These are phyloP conservation scores for Monosporascus sp. DNA, from an alignment of 2,329 filamentous ascomycete species.

Conservation along the genomic window DNA sequence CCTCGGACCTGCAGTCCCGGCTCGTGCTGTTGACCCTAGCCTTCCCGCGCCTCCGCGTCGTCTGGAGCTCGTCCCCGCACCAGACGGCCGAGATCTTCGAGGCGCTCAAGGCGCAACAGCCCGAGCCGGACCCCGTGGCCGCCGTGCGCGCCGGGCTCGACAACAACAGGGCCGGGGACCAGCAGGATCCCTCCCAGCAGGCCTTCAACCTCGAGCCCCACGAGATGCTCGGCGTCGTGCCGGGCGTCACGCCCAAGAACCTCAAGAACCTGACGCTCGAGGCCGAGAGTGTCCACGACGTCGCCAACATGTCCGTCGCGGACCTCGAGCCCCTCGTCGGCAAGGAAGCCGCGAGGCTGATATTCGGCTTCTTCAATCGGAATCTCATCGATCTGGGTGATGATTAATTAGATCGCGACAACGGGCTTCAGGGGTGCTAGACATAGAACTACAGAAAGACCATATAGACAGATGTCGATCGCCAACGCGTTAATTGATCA, in stretches of 20 bases:
- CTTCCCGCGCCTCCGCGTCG: conserved; percentile 82
- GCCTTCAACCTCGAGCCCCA: conserved; percentile 80
- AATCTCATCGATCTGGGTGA: conserved; percentile 51
- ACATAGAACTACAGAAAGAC: too few species aligned
- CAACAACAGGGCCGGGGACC: conserved; percentile 54
- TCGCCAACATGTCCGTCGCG: conserved; percentile 77
- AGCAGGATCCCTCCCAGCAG: conserved; percentile 37
- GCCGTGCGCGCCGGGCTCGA: conserved; percentile 81
- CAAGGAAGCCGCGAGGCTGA: conserved; percentile 67
- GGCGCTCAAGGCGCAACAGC: conserved; percentile 80
- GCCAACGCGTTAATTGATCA: too few species aligned
- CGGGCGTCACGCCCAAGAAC: conserved; percentile 77
- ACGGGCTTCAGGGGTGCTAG: neutral
- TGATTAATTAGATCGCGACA: neutral
- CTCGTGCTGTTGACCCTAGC: conserved; percentile 87
- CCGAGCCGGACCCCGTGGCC: conserved; percentile 83
- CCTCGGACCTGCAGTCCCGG: conserved; percentile 82
- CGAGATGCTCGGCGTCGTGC: conserved; percentile 82
- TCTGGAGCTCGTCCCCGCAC: conserved; percentile 90
- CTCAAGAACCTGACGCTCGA: conserved; percentile 66
- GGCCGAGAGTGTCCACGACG: conserved; percentile 69
- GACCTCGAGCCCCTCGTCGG: conserved; percentile 73
- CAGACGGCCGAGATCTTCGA: conserved; percentile 98
- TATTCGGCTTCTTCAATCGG: conserved; percentile 73
- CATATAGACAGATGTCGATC: too few species aligned